A percentile compares a stretch with the other conserved stretches of the same genome.
These are phyloP conservation scores for Bidens hawaiensis DNA, from an alignment of 140 eudicot species.

Conservation along the genomic window DNA sequence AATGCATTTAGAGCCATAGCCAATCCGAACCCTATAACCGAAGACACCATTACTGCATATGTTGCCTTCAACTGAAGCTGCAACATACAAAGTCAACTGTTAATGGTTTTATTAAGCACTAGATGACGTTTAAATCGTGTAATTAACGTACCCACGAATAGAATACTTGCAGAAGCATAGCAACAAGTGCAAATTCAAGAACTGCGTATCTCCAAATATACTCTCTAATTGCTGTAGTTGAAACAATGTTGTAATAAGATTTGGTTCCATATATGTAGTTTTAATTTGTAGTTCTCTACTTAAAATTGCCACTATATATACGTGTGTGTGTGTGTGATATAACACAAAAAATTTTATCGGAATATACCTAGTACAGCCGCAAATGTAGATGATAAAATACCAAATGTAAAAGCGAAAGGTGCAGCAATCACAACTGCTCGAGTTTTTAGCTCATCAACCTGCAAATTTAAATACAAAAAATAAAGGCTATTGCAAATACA, in stretches of 20 bases:
- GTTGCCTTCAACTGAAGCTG: constrained; percentile 63
- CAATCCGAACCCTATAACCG: constrained; percentile 57
- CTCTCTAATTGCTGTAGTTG: constrained; percentile 64
- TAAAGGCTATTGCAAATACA: neutral
- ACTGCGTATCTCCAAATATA: constrained; percentile 84
- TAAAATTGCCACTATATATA: neutral
- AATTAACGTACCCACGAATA: constrained; percentile 65
- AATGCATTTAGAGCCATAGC: constrained; percentile 50
- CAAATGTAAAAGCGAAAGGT: constrained; percentile 79
- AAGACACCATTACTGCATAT: constrained; percentile 55
- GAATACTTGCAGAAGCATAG: constrained; percentile 56
- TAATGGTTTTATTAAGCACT: neutral
- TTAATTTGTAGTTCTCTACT: neutral
- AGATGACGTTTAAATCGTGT: neutral
- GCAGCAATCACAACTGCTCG: constrained; percentile 76
- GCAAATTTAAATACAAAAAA: constrained; percentile 10
- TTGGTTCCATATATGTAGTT: too few relatives aligned
- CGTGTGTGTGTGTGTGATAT: too few relatives aligned
- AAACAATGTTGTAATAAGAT: constrained; percentile 9
- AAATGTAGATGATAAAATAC: constrained; percentile 56
- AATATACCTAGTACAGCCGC: constrained; percentile 57
- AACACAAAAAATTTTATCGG: neutral
- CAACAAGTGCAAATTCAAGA: constrained; percentile 79
- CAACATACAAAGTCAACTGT: constrained; percentile 20
- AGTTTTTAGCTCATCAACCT: constrained; percentile 59